Base-by-base conservation (phyloP, 352 stramenopile species). In the Aphanomyces euteiches region DNA sequence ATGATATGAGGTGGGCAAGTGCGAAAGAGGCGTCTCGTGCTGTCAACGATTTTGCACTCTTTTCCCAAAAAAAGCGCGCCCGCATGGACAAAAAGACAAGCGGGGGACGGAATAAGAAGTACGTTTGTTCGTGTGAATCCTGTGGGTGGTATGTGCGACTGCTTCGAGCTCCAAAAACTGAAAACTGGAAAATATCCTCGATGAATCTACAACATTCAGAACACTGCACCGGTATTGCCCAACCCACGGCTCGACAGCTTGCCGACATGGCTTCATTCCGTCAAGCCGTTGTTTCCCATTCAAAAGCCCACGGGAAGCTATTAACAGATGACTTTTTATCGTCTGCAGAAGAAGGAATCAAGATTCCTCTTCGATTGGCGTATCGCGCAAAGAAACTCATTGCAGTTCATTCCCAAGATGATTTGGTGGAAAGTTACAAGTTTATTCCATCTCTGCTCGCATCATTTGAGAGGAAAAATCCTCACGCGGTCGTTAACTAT, bases 101-200 rank as follows among this genome's bases (percentile, higher is more conserved):
- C 47, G 84, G 85, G 15, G 83, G 85, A 4, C 88, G 85, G 70
- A 93, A 92, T 77, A 93, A 93, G 59, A 93, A 93, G 64, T 93
- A 93, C 56, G 73, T 93, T 66, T 93, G 85, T 63, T 93, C 85
- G 4, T 83, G 88, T 47, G 76, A 88, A 7, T 66, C 75, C 7
- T 93, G 85, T 21, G 53, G 87, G 6, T 93, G 85, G 85, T 93
- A 91, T 60, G 84, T 92, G 34, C 84, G 87, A 56, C 76, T 92
- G 15, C 80, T 90, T 37, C 91, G 91, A 70, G 84, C 83, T 1
- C 86, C 81, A 76, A 93, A 93, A 72, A 88, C 83, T n/a, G 89
- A 92, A 75, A 93, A 87, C 74, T 93, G 85, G 85, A 93, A 93
- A 67, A 93, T 93, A 74, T 93, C 85, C 40, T 83, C 84, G n/a